Base-by-base conservation (phyloP, 768 basidiomycete species). In the Kondoa malvinella region DNA sequence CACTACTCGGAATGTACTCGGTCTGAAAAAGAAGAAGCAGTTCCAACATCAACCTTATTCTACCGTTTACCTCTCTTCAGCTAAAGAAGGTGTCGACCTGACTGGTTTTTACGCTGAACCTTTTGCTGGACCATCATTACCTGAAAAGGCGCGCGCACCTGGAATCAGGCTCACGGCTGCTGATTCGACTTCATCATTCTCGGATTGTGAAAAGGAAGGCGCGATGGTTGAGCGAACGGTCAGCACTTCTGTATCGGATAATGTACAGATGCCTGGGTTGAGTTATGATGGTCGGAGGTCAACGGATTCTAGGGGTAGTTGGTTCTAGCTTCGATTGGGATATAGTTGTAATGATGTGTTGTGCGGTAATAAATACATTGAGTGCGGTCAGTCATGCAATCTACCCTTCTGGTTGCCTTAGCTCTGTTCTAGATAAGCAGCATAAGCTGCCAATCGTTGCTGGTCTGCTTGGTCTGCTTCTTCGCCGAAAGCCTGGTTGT, bases 1-100 rank as follows among this genome's bases (percentile, higher is more conserved):
- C n/a, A 56, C 65, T 17, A 67, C 34, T 15, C 34, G 68, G 29
- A 65, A 65, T 31, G 29, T 63, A 56, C 25, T 25, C 29, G 27
- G 58, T 25, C 26, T 60, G 58, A 25, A 26, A 4, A 25, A 60
- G 25, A 60, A 50, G 12, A 50, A 50, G 21, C 12, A 21, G 40
- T 50, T 50, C 40, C 40, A 50, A 21, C 40, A 8, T 50, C 40
- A 50, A 50, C 40, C 40, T 50, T 50, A 50, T 50, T 50, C 40
- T 8, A 50, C 40, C 12, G 40, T 50, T 21, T 50, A 50, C 21
- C 40, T 50, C 21, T 50, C 40, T 8, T 50, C 40, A 50, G 40
- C 40, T 8, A 50, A 50, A 50, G 40, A 50, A 50, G 40, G 40
- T 8, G 40, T 50, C 8, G 40, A 50, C 21, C 40, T 50, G 21